A percentile compares a stretch with the other conserved stretches of the same genome.
Conservation (phyloP, 2,329 filamentous ascomycete genomes). For the Calonectria pseudoreteaudii region DNA sequence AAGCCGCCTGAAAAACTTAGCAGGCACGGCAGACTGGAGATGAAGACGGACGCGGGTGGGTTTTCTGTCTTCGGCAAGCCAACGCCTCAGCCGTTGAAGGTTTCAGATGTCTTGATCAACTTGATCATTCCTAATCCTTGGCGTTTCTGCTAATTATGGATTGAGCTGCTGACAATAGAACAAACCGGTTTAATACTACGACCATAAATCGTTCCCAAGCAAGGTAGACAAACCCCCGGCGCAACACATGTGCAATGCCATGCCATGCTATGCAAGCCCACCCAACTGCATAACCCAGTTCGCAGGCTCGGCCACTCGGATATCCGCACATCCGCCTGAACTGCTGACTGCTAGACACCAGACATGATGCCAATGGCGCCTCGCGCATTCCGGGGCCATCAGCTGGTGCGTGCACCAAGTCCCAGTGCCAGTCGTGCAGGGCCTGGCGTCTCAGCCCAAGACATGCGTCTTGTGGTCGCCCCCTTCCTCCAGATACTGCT, state of each 20-base stretch:
- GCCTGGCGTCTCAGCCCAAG: constrained; percentile 33
- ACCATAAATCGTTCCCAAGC: background rate
- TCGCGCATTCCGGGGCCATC: constrained; percentile 7
- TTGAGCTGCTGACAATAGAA: background rate
- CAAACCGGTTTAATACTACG: background rate
- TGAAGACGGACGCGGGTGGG: background rate
- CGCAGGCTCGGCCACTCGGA: constrained; percentile 14
- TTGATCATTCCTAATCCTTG: background rate
- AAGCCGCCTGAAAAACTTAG: background rate
- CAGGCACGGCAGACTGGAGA: background rate
- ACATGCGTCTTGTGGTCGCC: constrained; percentile 22
- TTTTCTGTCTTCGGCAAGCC: constrained; percentile 6
- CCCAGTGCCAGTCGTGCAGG: constrained; percentile 8
- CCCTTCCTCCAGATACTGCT: background rate
- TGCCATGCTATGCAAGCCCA: constrained; percentile 1
- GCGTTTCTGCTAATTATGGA: background rate
- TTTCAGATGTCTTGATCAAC: constrained; percentile 19
- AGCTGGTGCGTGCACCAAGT: constrained; percentile 1
- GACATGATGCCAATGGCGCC: constrained; percentile 6
- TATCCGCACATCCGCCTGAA: constrained; percentile 18
- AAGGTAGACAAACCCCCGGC: background rate
- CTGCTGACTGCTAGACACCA: background rate
- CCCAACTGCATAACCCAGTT: constrained; percentile 16
- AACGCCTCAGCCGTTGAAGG: constrained; percentile 19
- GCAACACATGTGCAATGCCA: constrained; percentile 3